Evolutionary conservation across 2,329 filamentous ascomycete genomes (phyloP).

Genomic region (Aureobasidium sp.): DNA sequence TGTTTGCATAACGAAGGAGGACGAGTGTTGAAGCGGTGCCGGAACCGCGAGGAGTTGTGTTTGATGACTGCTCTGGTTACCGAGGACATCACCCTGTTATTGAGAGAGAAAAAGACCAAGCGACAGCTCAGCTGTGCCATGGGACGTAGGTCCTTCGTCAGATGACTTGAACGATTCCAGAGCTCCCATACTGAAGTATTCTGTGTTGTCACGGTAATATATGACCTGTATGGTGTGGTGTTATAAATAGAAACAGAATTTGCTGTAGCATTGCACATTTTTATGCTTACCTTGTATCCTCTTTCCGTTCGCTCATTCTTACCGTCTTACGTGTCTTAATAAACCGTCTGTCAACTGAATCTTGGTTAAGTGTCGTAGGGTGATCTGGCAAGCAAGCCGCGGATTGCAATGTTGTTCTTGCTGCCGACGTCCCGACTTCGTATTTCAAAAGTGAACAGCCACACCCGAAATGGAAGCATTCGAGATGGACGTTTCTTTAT

Average conservation of each 20-base stretch:
- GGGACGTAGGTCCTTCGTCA: background rate
- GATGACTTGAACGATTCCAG: background rate
- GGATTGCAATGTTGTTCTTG: background rate
- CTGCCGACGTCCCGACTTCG: background rate
- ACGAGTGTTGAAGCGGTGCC: background rate
- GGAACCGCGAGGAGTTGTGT: background rate
- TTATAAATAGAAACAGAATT: background rate
- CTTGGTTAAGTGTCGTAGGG: background rate
- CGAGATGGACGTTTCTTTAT: background rate
- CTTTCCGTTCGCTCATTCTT: background rate
- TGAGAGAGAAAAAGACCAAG: background rate
- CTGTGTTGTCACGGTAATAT: background rate
- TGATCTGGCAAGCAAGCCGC: background rate
- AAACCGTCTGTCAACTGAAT: background rate
- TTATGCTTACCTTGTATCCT: background rate
- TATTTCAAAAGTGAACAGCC: background rate
- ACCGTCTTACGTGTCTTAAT: background rate
- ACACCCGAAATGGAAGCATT: constrained; percentile 1
- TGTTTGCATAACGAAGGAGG: background rate
- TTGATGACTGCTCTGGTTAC: background rate
- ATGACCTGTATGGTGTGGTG: background rate
- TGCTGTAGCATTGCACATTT: background rate
- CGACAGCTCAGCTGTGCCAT: background rate
- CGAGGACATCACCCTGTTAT: background rate
- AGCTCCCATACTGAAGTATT: background rate